Percentiles rank a stretch among this genome's conserved stretches.
These are phyloP conservation scores for Penicillium occitanis DNA, from an alignment of 2,329 filamentous ascomycete species.

Conservation along the genomic window DNA sequence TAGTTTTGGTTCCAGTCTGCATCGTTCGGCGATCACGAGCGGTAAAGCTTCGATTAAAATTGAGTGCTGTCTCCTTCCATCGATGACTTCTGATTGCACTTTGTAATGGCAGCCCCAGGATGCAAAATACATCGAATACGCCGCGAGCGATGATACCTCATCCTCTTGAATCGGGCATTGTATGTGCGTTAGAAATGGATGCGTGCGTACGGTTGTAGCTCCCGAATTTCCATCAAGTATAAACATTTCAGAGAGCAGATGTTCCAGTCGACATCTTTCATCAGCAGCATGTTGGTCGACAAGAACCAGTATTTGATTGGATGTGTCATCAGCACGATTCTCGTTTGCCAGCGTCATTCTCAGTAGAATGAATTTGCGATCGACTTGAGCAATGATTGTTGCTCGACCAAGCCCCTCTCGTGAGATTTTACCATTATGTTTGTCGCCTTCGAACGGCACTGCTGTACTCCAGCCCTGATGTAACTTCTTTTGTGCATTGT, in stretches of 20 bases:
- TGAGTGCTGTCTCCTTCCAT: slow-evolving; percentile 11
- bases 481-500: not conserved
- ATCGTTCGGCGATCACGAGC: slow-evolving; percentile 71
- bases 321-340: slow-evolving; percentile 4
- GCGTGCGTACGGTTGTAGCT: slow-evolving; percentile 30
- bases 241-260: slow-evolving; percentile 61
- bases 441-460: not conserved
- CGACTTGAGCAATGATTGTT: slow-evolving; percentile 75
- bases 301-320: slow-evolving; percentile 59
- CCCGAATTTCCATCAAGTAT: slow-evolving; percentile 16
- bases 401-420: slow-evolving; percentile 61
- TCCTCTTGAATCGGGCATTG: slow-evolving; percentile 62
- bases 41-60: slow-evolving; percentile 64
- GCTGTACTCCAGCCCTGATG: not conserved
- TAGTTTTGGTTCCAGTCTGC: slow-evolving; percentile 67
- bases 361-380: slow-evolving; percentile 82
- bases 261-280: slow-evolving; percentile 78
- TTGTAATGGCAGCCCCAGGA: slow-evolving; percentile 74
- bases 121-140: slow-evolving; percentile 58
- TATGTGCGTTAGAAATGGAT: slow-evolving; percentile 53
- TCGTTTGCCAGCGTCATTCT: slow-evolving; percentile 48
- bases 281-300: slow-evolving; percentile 95
- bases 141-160: slow-evolving; percentile 62
- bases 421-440: slow-evolving; percentile 53
- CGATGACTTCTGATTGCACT: slow-evolving; percentile 28